phyloP scores from a whole-genome alignment of 495 filamentous ascomycete species.

The Aspergillus ellipticus region DNA sequence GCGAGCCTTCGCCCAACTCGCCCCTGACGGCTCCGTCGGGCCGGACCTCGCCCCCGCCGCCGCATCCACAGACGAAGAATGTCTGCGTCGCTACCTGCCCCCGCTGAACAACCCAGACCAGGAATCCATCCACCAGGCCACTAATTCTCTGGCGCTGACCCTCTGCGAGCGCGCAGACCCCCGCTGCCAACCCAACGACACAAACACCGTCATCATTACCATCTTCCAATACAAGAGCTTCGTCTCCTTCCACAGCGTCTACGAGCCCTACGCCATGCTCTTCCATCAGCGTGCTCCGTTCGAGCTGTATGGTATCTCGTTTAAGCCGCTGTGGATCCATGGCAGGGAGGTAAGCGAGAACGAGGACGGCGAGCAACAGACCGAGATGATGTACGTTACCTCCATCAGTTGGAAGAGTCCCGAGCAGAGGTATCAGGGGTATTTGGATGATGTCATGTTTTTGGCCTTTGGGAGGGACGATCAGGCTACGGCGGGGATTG shows the following conservation, averaged over 20 bases:
- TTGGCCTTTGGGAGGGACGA: conserved; percentile 51
- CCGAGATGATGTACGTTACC: conserved; percentile 49
- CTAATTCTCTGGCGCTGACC: conserved; percentile 51
- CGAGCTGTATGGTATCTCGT: conserved; percentile 45
- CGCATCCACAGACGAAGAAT: conserved; percentile 29
- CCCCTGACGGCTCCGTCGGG: conserved; percentile 36
- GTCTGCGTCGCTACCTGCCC: conserved; percentile 40
- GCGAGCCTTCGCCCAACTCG: conserved; percentile 42
- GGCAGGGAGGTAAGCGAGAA: conserved; percentile 25
- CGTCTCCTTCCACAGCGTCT: conserved; percentile 41
- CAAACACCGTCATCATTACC: conserved; percentile 48
- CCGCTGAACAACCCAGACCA: conserved; percentile 13
- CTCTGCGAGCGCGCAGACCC: conserved; percentile 46
- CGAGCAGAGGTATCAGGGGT: conserved; percentile 45
- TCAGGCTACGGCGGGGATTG: conserved; percentile 36
- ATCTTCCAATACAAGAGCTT: conserved; percentile 52
- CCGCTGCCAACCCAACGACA: conserved; percentile 31
- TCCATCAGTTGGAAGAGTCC: conserved; percentile 48
- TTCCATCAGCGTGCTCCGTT: conserved; percentile 44
- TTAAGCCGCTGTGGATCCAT: conserved; percentile 49
- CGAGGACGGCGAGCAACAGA: conserved; percentile 11
- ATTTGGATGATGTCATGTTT: conserved; percentile 47
- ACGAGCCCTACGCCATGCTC: conserved; percentile 53
- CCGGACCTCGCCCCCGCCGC: conserved; percentile 32
- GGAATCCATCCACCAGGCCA: conserved; percentile 53